Conservation (phyloP, 768 basidiomycete species). For the Coprinopsis marcescibilis region DNA sequence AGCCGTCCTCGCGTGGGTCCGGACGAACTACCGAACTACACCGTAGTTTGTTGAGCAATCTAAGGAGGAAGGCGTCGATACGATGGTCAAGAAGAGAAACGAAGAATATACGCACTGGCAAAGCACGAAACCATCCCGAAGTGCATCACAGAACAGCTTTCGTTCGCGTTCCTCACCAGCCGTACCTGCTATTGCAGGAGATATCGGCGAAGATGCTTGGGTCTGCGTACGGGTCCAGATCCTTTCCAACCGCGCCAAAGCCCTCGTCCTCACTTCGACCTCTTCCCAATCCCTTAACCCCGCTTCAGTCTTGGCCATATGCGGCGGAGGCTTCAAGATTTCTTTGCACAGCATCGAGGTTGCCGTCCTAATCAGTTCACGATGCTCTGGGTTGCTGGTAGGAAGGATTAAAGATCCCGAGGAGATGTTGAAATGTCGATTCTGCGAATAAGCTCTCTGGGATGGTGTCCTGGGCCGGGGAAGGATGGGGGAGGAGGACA, state of each 20-base stretch:
- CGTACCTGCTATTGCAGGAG: constrained; percentile 26
- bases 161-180: constrained; percentile 74
- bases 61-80: constrained; percentile 22
- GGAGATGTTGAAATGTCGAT: constrained; percentile 55
- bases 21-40: constrained; percentile 55
- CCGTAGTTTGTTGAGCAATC: constrained; percentile 75
- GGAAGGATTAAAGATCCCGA: constrained; percentile 43
- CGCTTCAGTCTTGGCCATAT: constrained; percentile 44
- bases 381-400: constrained; percentile 49
- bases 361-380: constrained; percentile 65
- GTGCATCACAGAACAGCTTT: constrained; percentile 63
- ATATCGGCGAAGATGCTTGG: constrained; percentile 13
- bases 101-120: constrained; percentile 67
- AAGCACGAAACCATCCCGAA: constrained; percentile 80
- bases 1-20: constrained; percentile 62
- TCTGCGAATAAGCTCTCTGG: constrained; percentile 46
- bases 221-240: constrained; percentile 50
- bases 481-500: constrained; percentile 40
- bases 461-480: constrained; percentile 41
- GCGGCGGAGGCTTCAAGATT: constrained; percentile 53
- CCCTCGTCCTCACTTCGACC: constrained; percentile 60
- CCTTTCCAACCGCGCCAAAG: constrained; percentile 62
- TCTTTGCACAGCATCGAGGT: constrained; percentile 62
- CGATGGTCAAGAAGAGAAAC: constrained; percentile 7
- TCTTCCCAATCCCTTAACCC: constrained; percentile 64